phyloP scores from a whole-genome alignment of 2,329 filamentous ascomycete species.

The Verticillium longisporum region DNA sequence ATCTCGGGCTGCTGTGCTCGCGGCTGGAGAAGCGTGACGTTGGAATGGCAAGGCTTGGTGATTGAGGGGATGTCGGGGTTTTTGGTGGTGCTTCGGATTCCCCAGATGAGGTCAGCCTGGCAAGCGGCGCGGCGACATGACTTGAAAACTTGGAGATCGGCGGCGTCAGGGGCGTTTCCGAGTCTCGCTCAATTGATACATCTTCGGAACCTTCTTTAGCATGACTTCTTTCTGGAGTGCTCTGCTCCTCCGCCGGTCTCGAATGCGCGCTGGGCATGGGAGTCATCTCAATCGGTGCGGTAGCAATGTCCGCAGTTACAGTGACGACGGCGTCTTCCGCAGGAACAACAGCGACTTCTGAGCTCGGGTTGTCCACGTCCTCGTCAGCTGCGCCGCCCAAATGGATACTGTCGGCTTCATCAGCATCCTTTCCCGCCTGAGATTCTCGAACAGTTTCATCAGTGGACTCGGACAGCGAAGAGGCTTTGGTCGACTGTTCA shows the following conservation, averaged over 20 bases:
- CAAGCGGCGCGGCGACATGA: neutral
- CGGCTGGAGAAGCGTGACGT: conserved; percentile 37
- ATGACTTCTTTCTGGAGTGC: too few relatives aligned
- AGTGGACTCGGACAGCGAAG: conserved; percentile 56
- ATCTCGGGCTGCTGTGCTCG: conserved; percentile 21
- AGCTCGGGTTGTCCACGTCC: conserved; percentile 2
- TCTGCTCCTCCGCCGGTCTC: neutral
- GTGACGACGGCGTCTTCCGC: too few relatives aligned
- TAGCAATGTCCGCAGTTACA: too few relatives aligned
- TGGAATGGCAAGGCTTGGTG: conserved; percentile 20
- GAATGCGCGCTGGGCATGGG: neutral
- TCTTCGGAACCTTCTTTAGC: neutral
- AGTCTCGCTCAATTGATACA: neutral
- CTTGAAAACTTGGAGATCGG: conserved; percentile 8
- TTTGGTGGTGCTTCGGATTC: conserved; percentile 12
- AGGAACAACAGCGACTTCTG: too few relatives aligned
- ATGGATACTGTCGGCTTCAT: neutral
- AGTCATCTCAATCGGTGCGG: too few relatives aligned
- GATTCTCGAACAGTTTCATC: conserved; percentile 46
- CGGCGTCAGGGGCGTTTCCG: conserved; percentile 4
- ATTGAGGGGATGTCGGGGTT: conserved; percentile 3
- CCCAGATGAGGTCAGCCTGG: neutral
- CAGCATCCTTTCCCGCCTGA: conserved; percentile 22
- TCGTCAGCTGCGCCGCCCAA: neutral
- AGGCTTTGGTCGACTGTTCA: conserved; percentile 55